phyloP scores from a whole-genome alignment of 2,329 filamentous ascomycete genomes.

The Cadophora luteo-olivacea region DNA sequence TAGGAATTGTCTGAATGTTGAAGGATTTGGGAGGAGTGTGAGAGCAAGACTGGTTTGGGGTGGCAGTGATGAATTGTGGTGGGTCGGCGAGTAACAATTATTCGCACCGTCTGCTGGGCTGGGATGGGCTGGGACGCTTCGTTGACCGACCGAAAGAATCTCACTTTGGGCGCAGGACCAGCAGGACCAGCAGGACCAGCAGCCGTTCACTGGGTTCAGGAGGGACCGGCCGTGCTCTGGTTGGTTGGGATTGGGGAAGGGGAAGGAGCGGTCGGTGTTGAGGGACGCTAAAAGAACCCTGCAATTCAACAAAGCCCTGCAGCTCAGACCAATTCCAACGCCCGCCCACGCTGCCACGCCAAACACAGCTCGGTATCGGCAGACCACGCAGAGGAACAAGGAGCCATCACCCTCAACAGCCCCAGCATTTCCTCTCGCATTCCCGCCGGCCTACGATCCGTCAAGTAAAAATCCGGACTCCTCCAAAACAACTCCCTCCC shows the following conservation, averaged over 20 bases:
- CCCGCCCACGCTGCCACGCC: too few relatives aligned
- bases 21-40: neutral
- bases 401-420: constrained; percentile 1
- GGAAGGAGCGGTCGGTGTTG: constrained; percentile 16
- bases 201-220: too few relatives aligned
- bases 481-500: constrained; percentile 13
- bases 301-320: constrained; percentile 20
- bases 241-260: constrained; percentile 9
- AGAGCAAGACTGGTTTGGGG: neutral
- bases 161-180: neutral
- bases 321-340: neutral
- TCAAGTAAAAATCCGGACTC: constrained; percentile 14
- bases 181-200: too few relatives aligned
- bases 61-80: constrained; percentile 1
- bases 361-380: constrained; percentile 3
- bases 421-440: constrained; percentile 16
- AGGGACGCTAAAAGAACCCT: constrained; percentile 15
- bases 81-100: constrained; percentile 19
- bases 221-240: neutral
- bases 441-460: constrained; percentile 1
- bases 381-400: neutral
- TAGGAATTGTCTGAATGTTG: constrained; percentile 7
- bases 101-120: constrained; percentile 2
- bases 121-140: neutral
- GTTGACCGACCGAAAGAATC: constrained; percentile 17